A percentile compares a stretch with the other conserved stretches of the same genome.
These are phyloP conservation scores for Tylopilus sp. DNA, from an alignment of 1,284 basidiomycete genomes.

Conservation along the genomic window DNA sequence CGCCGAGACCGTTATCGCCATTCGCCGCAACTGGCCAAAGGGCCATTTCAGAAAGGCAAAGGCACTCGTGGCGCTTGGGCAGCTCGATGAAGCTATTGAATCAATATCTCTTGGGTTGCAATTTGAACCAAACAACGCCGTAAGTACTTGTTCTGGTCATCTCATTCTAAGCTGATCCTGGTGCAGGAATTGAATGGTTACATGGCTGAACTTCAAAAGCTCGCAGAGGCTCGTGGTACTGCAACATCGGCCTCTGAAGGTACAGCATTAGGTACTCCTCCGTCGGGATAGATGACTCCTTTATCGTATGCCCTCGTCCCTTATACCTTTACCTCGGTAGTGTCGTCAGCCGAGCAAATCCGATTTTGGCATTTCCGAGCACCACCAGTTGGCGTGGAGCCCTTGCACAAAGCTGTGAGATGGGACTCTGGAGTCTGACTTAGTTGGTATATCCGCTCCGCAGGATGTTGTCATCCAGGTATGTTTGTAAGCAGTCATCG, in stretches of 20 bases:
- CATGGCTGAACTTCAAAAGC: constrained; percentile 31
- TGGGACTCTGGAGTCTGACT: background rate
- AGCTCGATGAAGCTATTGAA: constrained; percentile 75
- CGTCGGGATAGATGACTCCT: constrained; percentile 12
- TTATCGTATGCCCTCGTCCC: background rate
- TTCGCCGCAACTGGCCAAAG: constrained; percentile 90
- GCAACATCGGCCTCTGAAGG: constrained; percentile 2
- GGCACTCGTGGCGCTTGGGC: constrained; percentile 76
- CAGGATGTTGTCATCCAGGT: background rate
- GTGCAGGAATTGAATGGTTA: constrained; percentile 30
- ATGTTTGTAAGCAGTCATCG: background rate
- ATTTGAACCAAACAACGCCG: constrained; percentile 84
- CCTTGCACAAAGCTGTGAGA: background rate
- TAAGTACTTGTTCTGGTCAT: constrained; percentile 28
- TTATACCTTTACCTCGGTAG: constrained; percentile 9
- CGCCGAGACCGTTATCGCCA: constrained; percentile 83
- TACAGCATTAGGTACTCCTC: background rate
- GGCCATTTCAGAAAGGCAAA: constrained; percentile 93
- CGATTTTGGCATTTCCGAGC: background rate
- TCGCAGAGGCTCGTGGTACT: constrained; percentile 15
- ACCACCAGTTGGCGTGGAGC: background rate
- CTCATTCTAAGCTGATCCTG: constrained; percentile 6
- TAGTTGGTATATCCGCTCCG: too few relatives aligned
- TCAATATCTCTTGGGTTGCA: constrained; percentile 81
- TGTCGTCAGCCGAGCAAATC: constrained; percentile 4